Evolutionary conservation across 2,329 filamentous ascomycete species (phyloP).

Genomic region (Dothistroma pini): DNA sequence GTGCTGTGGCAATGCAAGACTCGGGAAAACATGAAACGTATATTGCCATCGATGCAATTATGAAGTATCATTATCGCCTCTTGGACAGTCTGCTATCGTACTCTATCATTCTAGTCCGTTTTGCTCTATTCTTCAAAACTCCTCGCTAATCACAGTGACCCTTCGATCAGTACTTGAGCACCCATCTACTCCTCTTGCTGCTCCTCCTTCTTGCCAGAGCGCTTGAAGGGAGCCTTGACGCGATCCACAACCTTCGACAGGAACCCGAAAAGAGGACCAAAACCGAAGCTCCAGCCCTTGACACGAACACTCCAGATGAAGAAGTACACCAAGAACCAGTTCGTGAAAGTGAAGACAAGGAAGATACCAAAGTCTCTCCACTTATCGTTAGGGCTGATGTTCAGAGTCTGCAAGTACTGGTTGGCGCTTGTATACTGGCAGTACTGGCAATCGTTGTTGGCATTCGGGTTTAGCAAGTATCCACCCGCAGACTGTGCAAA

Average conservation of each 20-base stretch:
- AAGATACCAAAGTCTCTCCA: constrained; percentile 73
- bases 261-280: constrained; percentile 54
- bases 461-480: constrained; percentile 61
- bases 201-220: constrained; percentile 21
- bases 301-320: constrained; percentile 73
- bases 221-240: constrained; percentile 36
- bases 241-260: constrained; percentile 41
- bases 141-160: neutral
- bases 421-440: constrained; percentile 64
- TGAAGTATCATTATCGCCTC: neutral
- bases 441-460: constrained; percentile 61
- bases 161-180: neutral
- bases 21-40: neutral
- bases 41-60: neutral
- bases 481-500: constrained; percentile 58
- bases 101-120: neutral
- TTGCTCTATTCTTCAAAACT: neutral
- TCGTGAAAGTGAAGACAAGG: constrained; percentile 65
- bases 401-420: constrained; percentile 61
- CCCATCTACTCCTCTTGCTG: constrained; percentile 2
- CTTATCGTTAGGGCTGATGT: constrained; percentile 57
- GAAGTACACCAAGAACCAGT: constrained; percentile 63
- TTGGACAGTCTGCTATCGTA: neutral
- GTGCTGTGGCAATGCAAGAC: no score
- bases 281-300: constrained; percentile 66